These are phyloP conservation scores for Prunus davidiana DNA, from an alignment of 306 rosid genomes.

Conservation along the genomic window DNA sequence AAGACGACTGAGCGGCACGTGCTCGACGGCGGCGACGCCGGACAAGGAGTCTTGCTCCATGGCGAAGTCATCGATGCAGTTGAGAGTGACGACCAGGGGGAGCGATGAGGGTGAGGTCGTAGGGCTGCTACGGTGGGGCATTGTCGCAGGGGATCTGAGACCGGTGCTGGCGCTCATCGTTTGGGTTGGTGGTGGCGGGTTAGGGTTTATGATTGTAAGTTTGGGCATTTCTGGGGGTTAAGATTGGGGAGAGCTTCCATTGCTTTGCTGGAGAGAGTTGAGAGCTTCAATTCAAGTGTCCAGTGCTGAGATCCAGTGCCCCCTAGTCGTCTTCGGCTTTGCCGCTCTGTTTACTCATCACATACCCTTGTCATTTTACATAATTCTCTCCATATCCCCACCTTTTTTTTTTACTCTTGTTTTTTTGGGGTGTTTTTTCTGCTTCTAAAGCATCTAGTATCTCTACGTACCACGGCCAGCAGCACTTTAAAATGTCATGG, in stretches of 20 bases:
- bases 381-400: conserved; percentile 19
- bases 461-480: not conserved
- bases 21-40: conserved; percentile 76
- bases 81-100: conserved; percentile 77
- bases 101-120: conserved; percentile 61
- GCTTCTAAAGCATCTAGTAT: not conserved
- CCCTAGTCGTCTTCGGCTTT: not conserved
- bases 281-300: not conserved
- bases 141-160: conserved; percentile 53
- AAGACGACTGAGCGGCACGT: conserved; percentile 82
- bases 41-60: conserved; percentile 74
- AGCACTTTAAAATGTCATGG: not conserved
- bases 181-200: not conserved
- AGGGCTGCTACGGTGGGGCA: conserved; percentile 65
- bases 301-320: conserved; percentile 1
- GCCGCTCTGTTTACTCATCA: not conserved
- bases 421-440: not conserved
- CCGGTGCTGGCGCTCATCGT: conserved; percentile 15
- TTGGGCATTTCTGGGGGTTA: conserved; percentile 11
- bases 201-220: conserved; percentile 30
- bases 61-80: conserved; percentile 88
- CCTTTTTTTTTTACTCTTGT: not conserved
- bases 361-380: conserved; percentile 19
- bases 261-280: not conserved
- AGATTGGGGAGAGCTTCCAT: not conserved